Percentiles rank a stretch among this genome's conserved stretches.
These are phyloP conservation scores for Onygenales sp. DNA, from an alignment of 2,329 filamentous ascomycete species.

Conservation along the genomic window DNA sequence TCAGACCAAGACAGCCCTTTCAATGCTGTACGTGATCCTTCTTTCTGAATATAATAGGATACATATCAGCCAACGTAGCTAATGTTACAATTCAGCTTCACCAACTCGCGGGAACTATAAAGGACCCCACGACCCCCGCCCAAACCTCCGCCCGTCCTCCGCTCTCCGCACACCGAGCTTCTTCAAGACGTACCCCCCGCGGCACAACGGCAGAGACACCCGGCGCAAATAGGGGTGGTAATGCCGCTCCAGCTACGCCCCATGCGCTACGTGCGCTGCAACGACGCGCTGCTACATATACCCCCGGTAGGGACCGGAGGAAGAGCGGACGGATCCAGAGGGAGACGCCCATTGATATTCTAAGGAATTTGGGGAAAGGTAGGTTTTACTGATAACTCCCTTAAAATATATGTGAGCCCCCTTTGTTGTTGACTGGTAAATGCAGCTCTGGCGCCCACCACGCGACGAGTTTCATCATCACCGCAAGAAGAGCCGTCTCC, in stretches of 20 bases:
- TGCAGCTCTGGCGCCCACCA: slow-evolving; percentile 41
- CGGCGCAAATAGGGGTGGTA: slow-evolving; percentile 12
- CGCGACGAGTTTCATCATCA: slow-evolving; percentile 38
- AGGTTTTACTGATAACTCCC: slow-evolving; percentile 2
- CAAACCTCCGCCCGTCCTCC: slow-evolving; percentile 20
- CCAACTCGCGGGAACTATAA: slow-evolving; percentile 21
- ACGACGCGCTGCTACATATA: slow-evolving; percentile 41
- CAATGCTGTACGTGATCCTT: slow-evolving; percentile 3
- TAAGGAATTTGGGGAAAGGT: slow-evolving; percentile 45
- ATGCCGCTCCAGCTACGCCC: slow-evolving; percentile 41
- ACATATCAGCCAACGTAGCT: not conserved
- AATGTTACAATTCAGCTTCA: slow-evolving; percentile 19
- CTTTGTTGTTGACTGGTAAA: not conserved
- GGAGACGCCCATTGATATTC: slow-evolving; percentile 47
- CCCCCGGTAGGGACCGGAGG: slow-evolving; percentile 40
- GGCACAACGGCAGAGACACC: not conserved
- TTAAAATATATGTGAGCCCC: not conserved
- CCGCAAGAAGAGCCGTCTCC: slow-evolving; percentile 24
- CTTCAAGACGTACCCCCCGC: slow-evolving; percentile 26
- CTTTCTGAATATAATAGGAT: not conserved
- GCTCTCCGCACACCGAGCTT: slow-evolving; percentile 24
- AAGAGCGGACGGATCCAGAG: slow-evolving; percentile 41
- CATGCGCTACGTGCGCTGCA: slow-evolving; percentile 46
- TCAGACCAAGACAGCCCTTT: slow-evolving; percentile 2
- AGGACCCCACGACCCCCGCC: slow-evolving; percentile 28